These are phyloP conservation scores for Irineochytrium annulatum DNA, from an alignment of 192 early-diverging fungal species.

Conservation along the genomic window DNA sequence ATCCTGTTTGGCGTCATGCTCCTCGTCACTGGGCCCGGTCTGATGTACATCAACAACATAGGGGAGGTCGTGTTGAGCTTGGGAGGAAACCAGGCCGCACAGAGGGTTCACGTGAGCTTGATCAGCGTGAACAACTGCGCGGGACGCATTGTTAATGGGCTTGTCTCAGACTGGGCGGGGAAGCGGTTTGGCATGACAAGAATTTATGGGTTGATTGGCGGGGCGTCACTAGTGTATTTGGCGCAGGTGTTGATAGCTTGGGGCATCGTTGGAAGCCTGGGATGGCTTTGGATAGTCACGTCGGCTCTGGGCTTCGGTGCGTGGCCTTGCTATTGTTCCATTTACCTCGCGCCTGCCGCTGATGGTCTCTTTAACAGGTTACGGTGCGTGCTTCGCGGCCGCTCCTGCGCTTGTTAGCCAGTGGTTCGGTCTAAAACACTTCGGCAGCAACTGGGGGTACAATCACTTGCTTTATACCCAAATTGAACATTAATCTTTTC, in stretches of 20 bases:
- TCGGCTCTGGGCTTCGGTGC: not conserved
- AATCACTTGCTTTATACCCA: not conserved
- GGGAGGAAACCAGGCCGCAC: conserved; percentile 9
- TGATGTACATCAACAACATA: conserved; percentile 49
- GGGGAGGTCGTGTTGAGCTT: conserved; percentile 33
- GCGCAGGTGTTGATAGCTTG: too few species aligned
- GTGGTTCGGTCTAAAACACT: conserved; percentile 30
- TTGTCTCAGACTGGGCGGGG: conserved; percentile 21
- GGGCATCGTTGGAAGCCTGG: not conserved
- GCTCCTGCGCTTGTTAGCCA: conserved; percentile 35
- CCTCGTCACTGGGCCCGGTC: conserved; percentile 33
- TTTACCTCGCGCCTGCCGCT: too few species aligned
- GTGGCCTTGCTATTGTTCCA: conserved; percentile 13
- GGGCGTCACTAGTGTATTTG: conserved; percentile 7
- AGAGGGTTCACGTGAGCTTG: conserved; percentile 31
- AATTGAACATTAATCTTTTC: too few species aligned
- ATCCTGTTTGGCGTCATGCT: conserved; percentile 29
- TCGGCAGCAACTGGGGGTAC: conserved; percentile 35
- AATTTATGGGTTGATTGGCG: conserved; percentile 13
- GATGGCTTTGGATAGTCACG: not conserved
- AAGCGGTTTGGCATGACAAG: conserved; percentile 10
- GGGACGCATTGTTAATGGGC: conserved; percentile 33
- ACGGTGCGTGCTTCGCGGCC: conserved; percentile 31
- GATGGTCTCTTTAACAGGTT: conserved; percentile 33
- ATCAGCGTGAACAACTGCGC: conserved; percentile 34